Conservation (phyloP, 106 monocot species). For the Dendrobium huoshanense region DNA sequence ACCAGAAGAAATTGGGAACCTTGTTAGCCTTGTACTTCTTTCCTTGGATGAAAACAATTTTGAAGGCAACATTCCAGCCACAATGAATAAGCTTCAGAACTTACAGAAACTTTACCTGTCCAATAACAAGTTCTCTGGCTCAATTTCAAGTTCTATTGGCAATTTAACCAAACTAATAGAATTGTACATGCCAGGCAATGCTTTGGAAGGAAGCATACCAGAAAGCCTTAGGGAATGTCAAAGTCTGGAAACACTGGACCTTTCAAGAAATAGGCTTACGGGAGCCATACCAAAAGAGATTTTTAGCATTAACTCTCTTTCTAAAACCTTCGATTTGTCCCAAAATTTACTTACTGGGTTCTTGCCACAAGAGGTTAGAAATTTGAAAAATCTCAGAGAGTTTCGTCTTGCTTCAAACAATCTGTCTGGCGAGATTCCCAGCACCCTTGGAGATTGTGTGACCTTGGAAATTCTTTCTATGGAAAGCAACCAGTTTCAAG, state of each 20-base stretch:
- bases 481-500: conserved; percentile 13
- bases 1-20: not conserved
- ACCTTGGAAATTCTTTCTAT: conserved; percentile 10
- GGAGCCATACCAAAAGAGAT: not conserved
- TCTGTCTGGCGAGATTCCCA: conserved; percentile 14
- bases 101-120: not conserved
- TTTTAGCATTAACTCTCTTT: not conserved
- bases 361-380: conserved; percentile 12
- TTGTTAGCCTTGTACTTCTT: not conserved
- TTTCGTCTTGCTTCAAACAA: not conserved
- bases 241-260: not conserved
- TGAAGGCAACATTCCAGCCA: not conserved
- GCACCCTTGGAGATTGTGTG: not conserved
- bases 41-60: not conserved
- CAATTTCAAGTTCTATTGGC: not conserved
- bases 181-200: not conserved
- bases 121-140: not conserved
- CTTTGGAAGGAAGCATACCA: not conserved
- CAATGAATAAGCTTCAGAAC: not conserved
- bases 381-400: not conserved
- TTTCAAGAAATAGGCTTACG: not conserved
- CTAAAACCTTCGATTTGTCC: conserved; percentile 4
- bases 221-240: not conserved
- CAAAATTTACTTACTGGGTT: conserved; percentile 9
- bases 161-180: not conserved